Evolutionary conservation across 371 early-diverging fungal genomes (phyloP), one percentile per base, ranked within the genome.

Genomic region (Lichtheimia ornata): DNA sequence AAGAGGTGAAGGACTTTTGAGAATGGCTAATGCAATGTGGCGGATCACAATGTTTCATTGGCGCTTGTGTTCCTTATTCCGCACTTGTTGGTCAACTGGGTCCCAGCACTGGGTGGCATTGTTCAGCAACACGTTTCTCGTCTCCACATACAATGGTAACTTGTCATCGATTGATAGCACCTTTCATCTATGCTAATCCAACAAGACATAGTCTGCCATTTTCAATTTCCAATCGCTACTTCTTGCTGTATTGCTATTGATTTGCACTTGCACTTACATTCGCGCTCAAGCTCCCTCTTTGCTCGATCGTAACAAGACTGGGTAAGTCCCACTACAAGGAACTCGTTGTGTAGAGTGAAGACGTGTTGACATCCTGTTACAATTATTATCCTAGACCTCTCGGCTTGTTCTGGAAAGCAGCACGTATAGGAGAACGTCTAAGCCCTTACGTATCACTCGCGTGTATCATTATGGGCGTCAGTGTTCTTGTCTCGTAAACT

Each of bases 351-450:
- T 22, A 22, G 22, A 22, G 22, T n/a, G n/a, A 11, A 35, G 35
- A 35, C 11, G 11, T 35, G 35, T 35, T 11, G 1, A n/a, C n/a
- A n/a, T n/a, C n/a, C n/a, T n/a, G n/a, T n/a, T n/a, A n/a, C n/a
- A n/a, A 5, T 35, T 11, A 22, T n/a, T 24, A 4, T 2, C 49
- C 0, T 64, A 89, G 94, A 18, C 61, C 93, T 4, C 72, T 90
- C 51, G 95, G 95, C 15, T 72, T 95, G 47, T 90, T 94, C 61
- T 96, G 95, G 95, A 96, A 96, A 69, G 86, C 88, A 14, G 93
- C 95, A 28, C 83, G 95, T 64, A 88, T 96, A 82, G 93, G 94
- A 4, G 95, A 94, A 69, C 86, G 95, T 30, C 76, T 94, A 53
- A 89, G 90, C 55, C 94, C 94, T 27, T 94, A 94, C 58, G 95